Base-by-base conservation (phyloP, 2,329 filamentous ascomycete species). In the Kalmusia sp. region DNA sequence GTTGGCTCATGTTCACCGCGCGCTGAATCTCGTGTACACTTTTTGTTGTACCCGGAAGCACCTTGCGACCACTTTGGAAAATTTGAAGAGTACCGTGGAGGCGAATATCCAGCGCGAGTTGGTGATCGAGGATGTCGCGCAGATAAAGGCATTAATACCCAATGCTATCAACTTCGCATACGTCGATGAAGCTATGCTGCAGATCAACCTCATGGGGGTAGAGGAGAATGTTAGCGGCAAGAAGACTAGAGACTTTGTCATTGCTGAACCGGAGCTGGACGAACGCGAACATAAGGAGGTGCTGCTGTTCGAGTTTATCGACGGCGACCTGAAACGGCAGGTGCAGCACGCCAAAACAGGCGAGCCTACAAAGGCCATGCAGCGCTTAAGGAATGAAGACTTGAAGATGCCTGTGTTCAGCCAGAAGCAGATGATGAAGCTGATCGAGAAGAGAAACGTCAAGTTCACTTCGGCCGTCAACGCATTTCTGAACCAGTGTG, bases 41-140 rank as follows among this genome's bases (percentile, higher is more conserved):
- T 98, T 99, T 70, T 96, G 92, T 77, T 95, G 88, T 70, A 93
- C 93, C 1, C 87, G 95, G 39, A 97, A 96, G 70, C 91, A 98
- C 65, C 82, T 98, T 24, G 87, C 91, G 0, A 98, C 95, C 0
- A 97, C 93, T 0, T 92, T 97, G 61, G 90, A 95, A 14, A 96
- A 89, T 5, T 90, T 99, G 40, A 92, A 88, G 63, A 84, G 86
- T 7, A 85, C 93, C 0, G 93, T 98, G 1, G 92, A 97, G 73
- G 85, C 84, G 0, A 92, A 97, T 68, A 92, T 87, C 55, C 88
- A 89, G 64, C 83, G 85, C 21, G 79, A 86, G 15, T 75, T 99
- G 35, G 80, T 80, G 0, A 77, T 95, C 17, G 87, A 90, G 55
- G 92, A 98, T 76, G 86, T 98, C 15, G 91, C 93, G 1, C 85